Base-by-base conservation (phyloP, 768 basidiomycete species). In the Fomitopsis pulvina region DNA sequence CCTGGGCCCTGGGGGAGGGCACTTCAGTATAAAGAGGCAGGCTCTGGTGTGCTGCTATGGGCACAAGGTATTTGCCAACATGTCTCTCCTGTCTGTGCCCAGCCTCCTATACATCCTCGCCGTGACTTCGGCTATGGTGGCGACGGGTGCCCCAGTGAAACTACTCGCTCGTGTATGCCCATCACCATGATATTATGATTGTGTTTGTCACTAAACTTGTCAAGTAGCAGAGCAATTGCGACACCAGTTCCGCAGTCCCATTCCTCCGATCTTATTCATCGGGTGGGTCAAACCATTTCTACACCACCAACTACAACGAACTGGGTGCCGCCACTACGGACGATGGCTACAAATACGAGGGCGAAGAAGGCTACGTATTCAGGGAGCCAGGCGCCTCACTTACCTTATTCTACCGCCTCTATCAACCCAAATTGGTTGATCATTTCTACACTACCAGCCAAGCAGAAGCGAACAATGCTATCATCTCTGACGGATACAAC, bases 381-480 rank as follows among this genome's bases (percentile, higher is more conserved):
- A n/a, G 16, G 38, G 10, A 3, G 26, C 41, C 20, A 22, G 20
- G 12, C 34, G 34, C 18, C 7, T 37, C 34, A 12, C 14, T 18
- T 5, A 16, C 34, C 4, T 4, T 37, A 6, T 18, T 37, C 34
- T 37, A 37, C 14, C 34, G 34, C 34, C 34, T 37, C 34, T 37
- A 37, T 16, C 5, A 4, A 12, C 18, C 34, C 14, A 4, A 6
- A 4, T 37, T 18, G 5, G 18, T 16, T 16, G 34, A 37, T 37
- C 46, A 48, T 21, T 48, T 48, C 48, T 50, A 50, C 30, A 50
- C 48, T 8, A 50, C 42, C 28, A 16, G 26, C 39, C 38, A 25
- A 10, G 11, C 14, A 1, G 39, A 48, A 40, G 25, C 39, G 16
- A 18, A 48, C 34, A 16, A 28, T 21, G 47, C 47, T 18, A 30